phyloP scores from a whole-genome alignment of 208 protist genomes.

The Acanthamoeba sp. region DNA sequence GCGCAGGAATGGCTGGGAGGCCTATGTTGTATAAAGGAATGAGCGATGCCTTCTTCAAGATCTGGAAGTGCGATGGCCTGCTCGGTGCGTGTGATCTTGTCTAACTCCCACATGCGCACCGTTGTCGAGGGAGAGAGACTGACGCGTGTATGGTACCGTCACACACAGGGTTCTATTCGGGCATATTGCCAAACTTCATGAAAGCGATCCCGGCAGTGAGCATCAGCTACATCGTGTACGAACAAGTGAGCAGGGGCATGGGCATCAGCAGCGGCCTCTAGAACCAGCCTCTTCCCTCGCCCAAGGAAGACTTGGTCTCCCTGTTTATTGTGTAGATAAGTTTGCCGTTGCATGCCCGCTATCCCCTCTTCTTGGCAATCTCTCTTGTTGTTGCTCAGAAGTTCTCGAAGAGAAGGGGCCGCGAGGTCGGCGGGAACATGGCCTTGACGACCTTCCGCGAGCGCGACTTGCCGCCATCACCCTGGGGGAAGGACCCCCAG shows the following conservation, averaged over 20 bases:
- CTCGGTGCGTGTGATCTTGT: neutral
- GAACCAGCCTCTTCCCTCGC: neutral
- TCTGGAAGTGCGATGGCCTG: constrained; percentile 53
- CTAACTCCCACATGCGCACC: neutral
- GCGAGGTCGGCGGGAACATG: constrained; percentile 6
- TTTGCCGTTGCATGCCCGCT: too few species aligned
- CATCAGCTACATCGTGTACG: constrained; percentile 77
- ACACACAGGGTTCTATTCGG: constrained; percentile 36
- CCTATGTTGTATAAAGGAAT: constrained; percentile 68
- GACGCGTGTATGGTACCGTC: neutral
- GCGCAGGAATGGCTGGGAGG: constrained; percentile 45
- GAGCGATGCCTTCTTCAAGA: constrained; percentile 69
- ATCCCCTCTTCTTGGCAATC: too few species aligned
- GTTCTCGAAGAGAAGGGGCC: neutral
- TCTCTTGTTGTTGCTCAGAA: neutral
- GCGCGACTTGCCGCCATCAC: neutral
- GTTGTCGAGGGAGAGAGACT: too few species aligned
- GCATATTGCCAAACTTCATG: constrained; percentile 68
- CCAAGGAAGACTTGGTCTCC: neutral
- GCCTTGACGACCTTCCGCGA: neutral
- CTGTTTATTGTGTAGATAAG: neutral
- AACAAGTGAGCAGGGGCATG: constrained; percentile 32
- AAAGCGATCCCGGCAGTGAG: constrained; percentile 75
- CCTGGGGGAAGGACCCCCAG: constrained; percentile 13
- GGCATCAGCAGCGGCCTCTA: constrained; percentile 56